Evolutionary conservation across 176 grass and related monocot genomes (phyloP), one percentile per base, ranked within the genome.

Genomic region (Triticum urartu): DNA sequence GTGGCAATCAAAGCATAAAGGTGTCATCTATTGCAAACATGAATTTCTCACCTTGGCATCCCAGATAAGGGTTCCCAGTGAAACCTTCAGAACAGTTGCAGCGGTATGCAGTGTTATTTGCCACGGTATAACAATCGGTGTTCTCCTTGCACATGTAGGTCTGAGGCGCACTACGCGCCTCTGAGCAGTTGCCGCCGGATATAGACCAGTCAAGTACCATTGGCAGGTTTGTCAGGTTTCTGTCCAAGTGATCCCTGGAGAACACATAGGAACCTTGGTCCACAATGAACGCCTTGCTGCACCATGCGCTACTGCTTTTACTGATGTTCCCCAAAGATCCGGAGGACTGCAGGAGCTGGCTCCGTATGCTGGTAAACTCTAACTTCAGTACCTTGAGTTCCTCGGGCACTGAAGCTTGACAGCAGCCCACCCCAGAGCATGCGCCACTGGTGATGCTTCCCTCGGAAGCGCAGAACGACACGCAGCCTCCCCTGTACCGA

Each of bases 401-500:
- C 60, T 52, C 18, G 10, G 87, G 87, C 13, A 84, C 68, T 1
- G 87, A 79, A 10, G 81, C 35, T 38, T 89, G 87, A 21, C 81
- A 89, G 64, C 87, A 89, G 14, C 87, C 87, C 24, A 69, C 78
- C 3, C 87, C 87, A 10, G 79, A 81, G 71, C 87, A 89, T 2
- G 50, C 33, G 1, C 72, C 87, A 22, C 34, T 71, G 9, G 18
- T 21, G 69, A 89, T 84, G 81, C 69, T 84, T 73, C 26, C 32
- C 56, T 84, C 22, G 0, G 26, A 30, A 20, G 64, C 39, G 20
- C 87, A 88, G 60, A 88, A 83, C 5, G 87, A 83, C 52, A 83
- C 87, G 4, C 87, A 89, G 1, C 87, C 87, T 33, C 75, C 52
- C 17, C 5, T 2, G 42, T 48, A 9, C 18, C 2, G 5, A 6